A percentile compares a stretch with the other conserved stretches of the same genome.
Conservation (phyloP, 345 rosid species). For the Lepidium aucheri region DNA sequence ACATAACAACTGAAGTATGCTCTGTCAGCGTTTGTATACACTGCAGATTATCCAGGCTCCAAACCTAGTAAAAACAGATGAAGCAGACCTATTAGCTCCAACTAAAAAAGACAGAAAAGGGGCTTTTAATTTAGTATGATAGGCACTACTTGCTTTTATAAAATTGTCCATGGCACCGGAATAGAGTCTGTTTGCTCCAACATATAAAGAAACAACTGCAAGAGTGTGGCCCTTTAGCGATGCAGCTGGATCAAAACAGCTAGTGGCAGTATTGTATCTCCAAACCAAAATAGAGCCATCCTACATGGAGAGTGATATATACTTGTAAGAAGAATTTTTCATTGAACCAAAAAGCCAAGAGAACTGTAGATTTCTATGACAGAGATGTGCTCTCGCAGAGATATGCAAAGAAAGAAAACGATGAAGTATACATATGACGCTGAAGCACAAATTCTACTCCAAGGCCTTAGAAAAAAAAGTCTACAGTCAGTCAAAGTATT, state of each 20-base stretch:
- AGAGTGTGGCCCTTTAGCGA: constrained; percentile 60
- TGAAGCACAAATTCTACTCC: background rate
- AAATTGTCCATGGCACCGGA: constrained; percentile 94
- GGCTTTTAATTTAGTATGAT: background rate
- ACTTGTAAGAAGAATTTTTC: background rate
- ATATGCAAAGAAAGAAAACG: background rate
- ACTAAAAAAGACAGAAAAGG: background rate
- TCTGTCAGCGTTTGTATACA: constrained; percentile 76
- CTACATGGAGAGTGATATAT: constrained; percentile 33
- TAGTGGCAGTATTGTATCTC: constrained; percentile 61
- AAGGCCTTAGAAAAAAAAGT: background rate
- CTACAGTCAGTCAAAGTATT: constrained; percentile 7
- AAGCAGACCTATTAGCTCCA: constrained; percentile 5
- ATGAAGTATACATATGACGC: background rate
- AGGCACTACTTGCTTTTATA: constrained; percentile 46
- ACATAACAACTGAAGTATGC: constrained; percentile 90
- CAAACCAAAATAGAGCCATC: constrained; percentile 83
- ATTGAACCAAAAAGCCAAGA: background rate
- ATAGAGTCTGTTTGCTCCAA: constrained; percentile 89
- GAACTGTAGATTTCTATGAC: background rate
- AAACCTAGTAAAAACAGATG: constrained; percentile 40
- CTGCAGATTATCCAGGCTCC: constrained; percentile 92
- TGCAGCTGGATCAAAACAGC: constrained; percentile 84
- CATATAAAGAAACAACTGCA: constrained; percentile 75
- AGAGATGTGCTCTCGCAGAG: background rate